Evolutionary conservation across 331 rosid genomes (phyloP).

Genomic region (Quercus tomentella): DNA sequence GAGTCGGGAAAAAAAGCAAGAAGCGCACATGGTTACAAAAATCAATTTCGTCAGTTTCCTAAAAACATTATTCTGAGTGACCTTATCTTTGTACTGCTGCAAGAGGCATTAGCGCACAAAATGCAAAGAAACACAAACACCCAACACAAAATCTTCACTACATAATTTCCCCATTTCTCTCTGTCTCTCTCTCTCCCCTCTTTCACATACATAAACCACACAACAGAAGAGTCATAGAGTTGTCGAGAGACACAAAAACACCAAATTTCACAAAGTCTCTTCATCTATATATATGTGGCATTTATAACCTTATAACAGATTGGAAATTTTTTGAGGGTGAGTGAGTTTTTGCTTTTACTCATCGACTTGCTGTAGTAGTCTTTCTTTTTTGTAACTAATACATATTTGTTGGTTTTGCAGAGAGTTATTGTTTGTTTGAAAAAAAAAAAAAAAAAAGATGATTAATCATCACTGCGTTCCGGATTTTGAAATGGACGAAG

Average conservation of each 20-base stretch:
- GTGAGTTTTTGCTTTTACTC: not conserved
- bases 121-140: constrained; percentile 5
- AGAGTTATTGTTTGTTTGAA: not conserved
- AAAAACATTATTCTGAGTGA: constrained; percentile 24
- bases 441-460: constrained; percentile 13
- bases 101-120: not conserved
- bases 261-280: too few relatives aligned
- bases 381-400: not conserved
- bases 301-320: not conserved
- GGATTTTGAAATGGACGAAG: constrained; percentile 59
- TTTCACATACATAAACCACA: not conserved
- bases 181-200: not conserved
- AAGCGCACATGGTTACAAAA: constrained; percentile 24
- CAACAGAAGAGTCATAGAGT: not conserved
- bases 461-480: constrained; percentile 50
- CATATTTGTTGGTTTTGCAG: not conserved
- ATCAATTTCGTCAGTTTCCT: constrained; percentile 34
- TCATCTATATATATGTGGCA: not conserved
- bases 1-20: not conserved
- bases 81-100: constrained; percentile 28
- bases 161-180: not conserved
- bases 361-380: not conserved
- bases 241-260: not conserved
- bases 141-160: not conserved
- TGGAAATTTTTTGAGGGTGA: not conserved